These are phyloP conservation scores for Lepidium africanum DNA, from an alignment of 345 rosid species.

Conservation along the genomic window DNA sequence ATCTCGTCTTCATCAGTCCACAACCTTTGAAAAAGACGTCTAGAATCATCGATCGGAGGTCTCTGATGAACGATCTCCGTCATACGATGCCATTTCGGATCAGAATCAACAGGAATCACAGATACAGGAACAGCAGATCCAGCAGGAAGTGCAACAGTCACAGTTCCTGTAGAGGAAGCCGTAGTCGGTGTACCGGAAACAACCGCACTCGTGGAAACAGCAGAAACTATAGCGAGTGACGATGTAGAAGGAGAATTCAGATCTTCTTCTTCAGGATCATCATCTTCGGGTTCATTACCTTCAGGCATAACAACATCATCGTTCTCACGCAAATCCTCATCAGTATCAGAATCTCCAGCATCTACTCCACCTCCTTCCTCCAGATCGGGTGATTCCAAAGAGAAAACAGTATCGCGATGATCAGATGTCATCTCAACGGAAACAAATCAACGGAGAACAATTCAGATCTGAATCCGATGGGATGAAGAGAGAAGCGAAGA, in stretches of 20 bases:
- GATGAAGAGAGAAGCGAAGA: background rate
- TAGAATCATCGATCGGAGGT: conserved; percentile 55
- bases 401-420: conserved; percentile 51
- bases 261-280: conserved; percentile 54
- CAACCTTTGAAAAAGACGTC: conserved; percentile 78
- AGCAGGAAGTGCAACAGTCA: conserved; percentile 36
- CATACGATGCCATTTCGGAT: conserved; percentile 29
- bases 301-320: conserved; percentile 37
- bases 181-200: conserved; percentile 24
- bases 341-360: conserved; percentile 31
- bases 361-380: conserved; percentile 32
- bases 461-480: background rate
- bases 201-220: conserved; percentile 13
- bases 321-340: conserved; percentile 32
- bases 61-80: conserved; percentile 29
- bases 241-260: conserved; percentile 39
- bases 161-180: conserved; percentile 22
- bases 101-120: conserved; percentile 35
- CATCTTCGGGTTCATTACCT: conserved; percentile 30
- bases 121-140: conserved; percentile 33
- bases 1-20: conserved; percentile 99
- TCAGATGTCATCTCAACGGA: conserved; percentile 46
- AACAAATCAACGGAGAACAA: background rate
- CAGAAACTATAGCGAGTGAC: conserved; percentile 24
- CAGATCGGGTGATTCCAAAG: conserved; percentile 49